phyloP scores from a whole-genome alignment of 2,329 filamentous ascomycete genomes.

The Exophiala aquamarina region DNA sequence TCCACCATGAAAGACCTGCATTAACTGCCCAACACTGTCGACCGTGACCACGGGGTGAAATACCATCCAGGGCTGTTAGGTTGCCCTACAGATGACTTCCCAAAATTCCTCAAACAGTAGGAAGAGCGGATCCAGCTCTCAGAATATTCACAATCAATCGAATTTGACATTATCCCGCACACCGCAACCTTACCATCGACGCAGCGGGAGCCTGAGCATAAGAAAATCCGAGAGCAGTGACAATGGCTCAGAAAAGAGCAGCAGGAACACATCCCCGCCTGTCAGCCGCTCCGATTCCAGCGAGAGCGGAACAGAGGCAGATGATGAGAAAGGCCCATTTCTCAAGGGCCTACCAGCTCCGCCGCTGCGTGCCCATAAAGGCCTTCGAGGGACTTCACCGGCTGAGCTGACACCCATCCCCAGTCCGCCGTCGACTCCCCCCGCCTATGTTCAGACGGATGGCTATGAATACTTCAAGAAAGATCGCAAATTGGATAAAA shows the following conservation, averaged over 20 bases:
- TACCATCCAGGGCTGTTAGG: background rate
- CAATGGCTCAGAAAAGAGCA: slow-evolving; percentile 3
- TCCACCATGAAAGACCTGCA: slow-evolving; percentile 10
- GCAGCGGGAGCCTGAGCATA: slow-evolving; percentile 17
- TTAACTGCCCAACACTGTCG: too few species aligned
- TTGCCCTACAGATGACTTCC: slow-evolving; percentile 19
- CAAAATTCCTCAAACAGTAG: slow-evolving; percentile 9
- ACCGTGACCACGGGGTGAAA: too few species aligned
- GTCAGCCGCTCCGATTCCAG: slow-evolving; percentile 56
- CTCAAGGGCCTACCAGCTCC: slow-evolving; percentile 83
- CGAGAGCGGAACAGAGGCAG: slow-evolving; percentile 91
- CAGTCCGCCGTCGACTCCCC: slow-evolving; percentile 27
- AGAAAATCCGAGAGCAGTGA: slow-evolving; percentile 4
- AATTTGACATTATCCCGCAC: slow-evolving; percentile 26
- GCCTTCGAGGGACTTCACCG: slow-evolving; percentile 55
- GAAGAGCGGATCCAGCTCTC: slow-evolving; percentile 14
- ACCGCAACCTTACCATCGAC: slow-evolving; percentile 31
- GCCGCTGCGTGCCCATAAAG: slow-evolving; percentile 71
- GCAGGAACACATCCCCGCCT: slow-evolving; percentile 8
- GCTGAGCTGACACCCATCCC: slow-evolving; percentile 22
- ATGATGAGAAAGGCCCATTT: slow-evolving; percentile 78
- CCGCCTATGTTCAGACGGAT: slow-evolving; percentile 20
- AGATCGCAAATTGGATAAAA: slow-evolving; percentile 11
- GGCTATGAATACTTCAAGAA: slow-evolving; percentile 18
- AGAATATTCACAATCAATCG: slow-evolving; percentile 12